phyloP scores from a whole-genome alignment of 106 monocot species.

The Phalaenopsis equestris region DNA sequence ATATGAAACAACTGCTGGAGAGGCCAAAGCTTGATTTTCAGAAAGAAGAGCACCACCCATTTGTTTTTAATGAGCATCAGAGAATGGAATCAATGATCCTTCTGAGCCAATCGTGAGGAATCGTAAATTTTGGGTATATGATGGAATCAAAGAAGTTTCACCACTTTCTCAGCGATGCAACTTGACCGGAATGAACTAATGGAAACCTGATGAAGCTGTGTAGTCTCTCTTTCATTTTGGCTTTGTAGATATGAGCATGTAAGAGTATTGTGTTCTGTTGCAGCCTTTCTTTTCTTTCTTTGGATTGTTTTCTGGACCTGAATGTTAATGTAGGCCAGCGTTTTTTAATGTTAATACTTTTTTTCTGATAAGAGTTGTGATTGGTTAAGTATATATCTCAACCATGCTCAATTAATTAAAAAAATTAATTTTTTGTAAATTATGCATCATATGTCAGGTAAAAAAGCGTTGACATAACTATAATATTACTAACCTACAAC shows the following conservation, averaged over 20 bases:
- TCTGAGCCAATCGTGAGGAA: slow-evolving; percentile 4
- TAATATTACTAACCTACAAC: no score
- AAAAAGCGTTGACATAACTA: no score
- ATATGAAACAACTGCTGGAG: slow-evolving; percentile 19
- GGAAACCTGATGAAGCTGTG: not conserved
- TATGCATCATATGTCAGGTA: no score
- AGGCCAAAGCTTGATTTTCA: slow-evolving; percentile 10
- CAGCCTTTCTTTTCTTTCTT: not conserved
- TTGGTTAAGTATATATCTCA: no score
- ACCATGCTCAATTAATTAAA: no score
- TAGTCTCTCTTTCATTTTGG: not conserved
- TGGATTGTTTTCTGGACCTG: not conserved
- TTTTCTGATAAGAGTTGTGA: not conserved
- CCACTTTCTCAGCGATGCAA: slow-evolving; percentile 6
- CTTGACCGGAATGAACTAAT: not conserved
- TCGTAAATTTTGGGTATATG: not conserved
- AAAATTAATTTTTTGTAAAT: no score
- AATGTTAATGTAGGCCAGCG: no score
- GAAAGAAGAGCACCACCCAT: slow-evolving; percentile 27
- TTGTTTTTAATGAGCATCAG: slow-evolving; percentile 14
- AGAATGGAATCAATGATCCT: slow-evolving; percentile 20
- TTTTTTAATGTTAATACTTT: not conserved
- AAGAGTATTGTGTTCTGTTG: not conserved
- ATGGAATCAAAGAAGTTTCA: not conserved
- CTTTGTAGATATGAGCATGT: not conserved